phyloP scores from a whole-genome alignment of 345 rosid genomes.

The Corchorus olitorius region DNA sequence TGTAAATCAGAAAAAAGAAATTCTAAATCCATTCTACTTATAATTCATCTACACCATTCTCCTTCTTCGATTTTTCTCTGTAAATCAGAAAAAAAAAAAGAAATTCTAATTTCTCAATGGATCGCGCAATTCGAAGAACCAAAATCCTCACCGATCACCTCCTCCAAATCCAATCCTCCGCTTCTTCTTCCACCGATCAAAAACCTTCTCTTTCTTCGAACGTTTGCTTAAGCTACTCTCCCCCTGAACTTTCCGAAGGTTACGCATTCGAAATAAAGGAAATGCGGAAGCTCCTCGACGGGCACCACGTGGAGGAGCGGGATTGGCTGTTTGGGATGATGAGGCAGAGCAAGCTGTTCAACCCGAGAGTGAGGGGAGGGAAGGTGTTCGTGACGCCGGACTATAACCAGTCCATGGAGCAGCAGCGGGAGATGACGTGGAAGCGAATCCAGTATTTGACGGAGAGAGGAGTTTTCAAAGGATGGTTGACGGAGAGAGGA shows the following conservation, averaged over 20 bases:
- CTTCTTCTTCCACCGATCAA: slow-evolving; percentile 3
- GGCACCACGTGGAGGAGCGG: slow-evolving; percentile 68
- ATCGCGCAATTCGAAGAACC: slow-evolving; percentile 57
- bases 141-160: slow-evolving; percentile 63
- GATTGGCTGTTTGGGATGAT: slow-evolving; percentile 81
- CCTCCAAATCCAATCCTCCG: slow-evolving; percentile 31
- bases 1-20: background rate
- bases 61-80: background rate
- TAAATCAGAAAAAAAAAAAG: background rate
- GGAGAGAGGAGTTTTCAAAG: slow-evolving; percentile 65
- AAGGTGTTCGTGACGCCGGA: slow-evolving; percentile 72
- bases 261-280: slow-evolving; percentile 54
- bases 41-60: too few species aligned
- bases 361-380: slow-evolving; percentile 67
- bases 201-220: slow-evolving; percentile 34
- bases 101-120: slow-evolving; percentile 25
- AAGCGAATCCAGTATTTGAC: slow-evolving; percentile 56
- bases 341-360: slow-evolving; percentile 67
- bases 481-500: slow-evolving; percentile 72
- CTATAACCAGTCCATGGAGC: slow-evolving; percentile 90
- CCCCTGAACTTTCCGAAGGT: slow-evolving; percentile 66
- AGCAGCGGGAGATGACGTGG: slow-evolving; percentile 86
- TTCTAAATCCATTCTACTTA: too few species aligned
- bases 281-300: slow-evolving; percentile 72
- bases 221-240: slow-evolving; percentile 58